Percentiles rank a stretch among this genome's conserved stretches.
phyloP scores from a whole-genome alignment of 805 yeast genomes.

The Komagataella pseudopastoris region DNA sequence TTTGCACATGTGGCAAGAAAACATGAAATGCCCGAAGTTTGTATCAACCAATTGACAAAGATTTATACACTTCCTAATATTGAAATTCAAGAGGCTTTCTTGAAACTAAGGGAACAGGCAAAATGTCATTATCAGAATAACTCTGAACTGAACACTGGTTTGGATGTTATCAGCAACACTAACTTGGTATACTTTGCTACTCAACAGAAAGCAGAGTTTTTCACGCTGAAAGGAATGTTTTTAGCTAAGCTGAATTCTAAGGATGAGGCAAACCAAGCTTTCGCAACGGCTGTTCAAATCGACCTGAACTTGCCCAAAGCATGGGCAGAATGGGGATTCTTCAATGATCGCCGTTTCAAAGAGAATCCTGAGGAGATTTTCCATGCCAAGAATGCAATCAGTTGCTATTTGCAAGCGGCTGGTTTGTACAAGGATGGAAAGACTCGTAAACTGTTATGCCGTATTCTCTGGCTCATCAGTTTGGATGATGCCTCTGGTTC shows the following conservation, averaged over 20 bases:
- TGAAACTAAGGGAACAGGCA: constrained; percentile 92
- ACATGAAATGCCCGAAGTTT: constrained; percentile 94
- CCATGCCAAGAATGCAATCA: constrained; percentile 85
- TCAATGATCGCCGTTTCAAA: constrained; percentile 77
- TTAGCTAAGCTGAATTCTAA: constrained; percentile 78
- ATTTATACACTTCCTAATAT: constrained; percentile 93
- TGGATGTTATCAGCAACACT: constrained; percentile 94
- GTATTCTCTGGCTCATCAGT: constrained; percentile 88
- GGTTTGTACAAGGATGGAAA: constrained; percentile 90
- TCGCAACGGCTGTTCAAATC: constrained; percentile 94
- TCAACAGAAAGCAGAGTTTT: constrained; percentile 96
- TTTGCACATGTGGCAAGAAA: constrained; percentile 98
- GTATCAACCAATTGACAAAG: constrained; percentile 82
- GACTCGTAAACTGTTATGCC: constrained; percentile 73
- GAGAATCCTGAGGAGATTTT: constrained; percentile 72
- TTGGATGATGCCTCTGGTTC: constrained; percentile 78
- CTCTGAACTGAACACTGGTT: constrained; percentile 82
- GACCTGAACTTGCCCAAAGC: constrained; percentile 93
- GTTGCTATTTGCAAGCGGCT: constrained; percentile 95
- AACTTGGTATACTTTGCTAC: constrained; percentile 93
- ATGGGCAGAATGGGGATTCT: constrained; percentile 99
- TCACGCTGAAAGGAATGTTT: constrained; percentile 96
- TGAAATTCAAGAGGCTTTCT: constrained; percentile 95
- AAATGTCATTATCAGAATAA: constrained; percentile 93
- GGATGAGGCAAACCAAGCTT: constrained; percentile 95